Conservation (phyloP, 805 yeast genomes). For the Candida coquimbonensis region DNA sequence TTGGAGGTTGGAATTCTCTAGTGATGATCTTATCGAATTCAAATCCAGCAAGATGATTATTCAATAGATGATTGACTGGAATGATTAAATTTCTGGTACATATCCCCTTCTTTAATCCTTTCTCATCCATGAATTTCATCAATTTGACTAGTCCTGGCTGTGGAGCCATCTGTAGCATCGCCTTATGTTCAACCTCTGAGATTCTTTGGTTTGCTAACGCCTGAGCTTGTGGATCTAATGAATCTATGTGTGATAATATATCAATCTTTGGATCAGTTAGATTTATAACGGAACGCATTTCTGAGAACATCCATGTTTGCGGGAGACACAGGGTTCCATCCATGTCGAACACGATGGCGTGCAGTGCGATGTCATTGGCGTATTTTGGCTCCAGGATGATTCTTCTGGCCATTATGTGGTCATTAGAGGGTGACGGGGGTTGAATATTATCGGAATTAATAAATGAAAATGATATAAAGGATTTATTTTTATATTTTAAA, state of each 20-base stretch:
- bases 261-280: constrained; percentile 39
- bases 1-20: constrained; percentile 59
- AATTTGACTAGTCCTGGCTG: constrained; percentile 16
- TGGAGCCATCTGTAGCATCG: constrained; percentile 50
- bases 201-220: constrained; percentile 39
- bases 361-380: constrained; percentile 27
- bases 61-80: constrained; percentile 49
- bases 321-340: constrained; percentile 71
- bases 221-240: constrained; percentile 33
- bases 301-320: constrained; percentile 49
- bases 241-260: constrained; percentile 43
- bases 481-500: no score
- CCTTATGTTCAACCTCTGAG: constrained; percentile 48
- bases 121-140: constrained; percentile 8
- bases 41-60: constrained; percentile 34
- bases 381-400: constrained; percentile 18
- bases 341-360: constrained; percentile 68
- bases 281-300: constrained; percentile 56
- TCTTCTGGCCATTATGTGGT: constrained; percentile 16
- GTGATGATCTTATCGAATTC: constrained; percentile 50
- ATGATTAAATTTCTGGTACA: constrained; percentile 52
- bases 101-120: constrained; percentile 40
- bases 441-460: neutral
- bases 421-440: neutral
- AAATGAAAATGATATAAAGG: neutral